These are phyloP conservation scores for Mangifera indica DNA, from an alignment of 345 rosid species.

Conservation along the genomic window DNA sequence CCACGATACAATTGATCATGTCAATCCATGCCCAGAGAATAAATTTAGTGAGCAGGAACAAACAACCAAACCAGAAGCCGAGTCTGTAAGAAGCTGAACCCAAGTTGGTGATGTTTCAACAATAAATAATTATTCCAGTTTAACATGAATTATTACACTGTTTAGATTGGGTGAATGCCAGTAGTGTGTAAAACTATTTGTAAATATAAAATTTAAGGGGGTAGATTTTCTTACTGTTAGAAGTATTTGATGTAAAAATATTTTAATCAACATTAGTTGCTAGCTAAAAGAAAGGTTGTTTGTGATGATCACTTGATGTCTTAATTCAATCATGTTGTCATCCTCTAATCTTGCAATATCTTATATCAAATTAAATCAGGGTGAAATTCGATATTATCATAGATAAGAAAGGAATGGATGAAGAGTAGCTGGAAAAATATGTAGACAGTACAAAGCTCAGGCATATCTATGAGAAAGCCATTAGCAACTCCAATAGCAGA, in stretches of 20 bases:
- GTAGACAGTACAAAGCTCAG: slow-evolving; percentile 4
- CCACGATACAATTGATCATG: slow-evolving; percentile 8
- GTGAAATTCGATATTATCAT: too few relatives aligned
- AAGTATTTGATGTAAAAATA: neutral
- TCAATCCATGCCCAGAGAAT: slow-evolving; percentile 18
- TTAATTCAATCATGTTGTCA: too few relatives aligned
- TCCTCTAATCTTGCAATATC: too few relatives aligned
- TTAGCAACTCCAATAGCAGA: neutral
- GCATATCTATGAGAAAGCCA: neutral
- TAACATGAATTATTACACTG: slow-evolving; percentile 33
- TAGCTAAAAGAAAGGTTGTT: neutral
- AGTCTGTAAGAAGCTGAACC: slow-evolving; percentile 58
- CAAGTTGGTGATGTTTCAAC: neutral
- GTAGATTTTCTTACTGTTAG: slow-evolving; percentile 11
- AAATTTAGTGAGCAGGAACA: slow-evolving; percentile 34
- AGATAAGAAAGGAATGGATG: too few relatives aligned
- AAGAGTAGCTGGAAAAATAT: neutral
- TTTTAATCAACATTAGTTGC: neutral
- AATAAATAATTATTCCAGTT: slow-evolving; percentile 25
- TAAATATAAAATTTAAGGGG: slow-evolving; percentile 14
- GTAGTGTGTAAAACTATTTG: slow-evolving; percentile 29
- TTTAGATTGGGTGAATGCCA: neutral
- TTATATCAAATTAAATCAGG: too few relatives aligned
- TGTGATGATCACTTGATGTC: neutral
- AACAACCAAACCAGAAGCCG: slow-evolving; percentile 52